Evolutionary conservation across 805 yeast genomes (phyloP).

Genomic region (Metschnikowia gelsemii): DNA sequence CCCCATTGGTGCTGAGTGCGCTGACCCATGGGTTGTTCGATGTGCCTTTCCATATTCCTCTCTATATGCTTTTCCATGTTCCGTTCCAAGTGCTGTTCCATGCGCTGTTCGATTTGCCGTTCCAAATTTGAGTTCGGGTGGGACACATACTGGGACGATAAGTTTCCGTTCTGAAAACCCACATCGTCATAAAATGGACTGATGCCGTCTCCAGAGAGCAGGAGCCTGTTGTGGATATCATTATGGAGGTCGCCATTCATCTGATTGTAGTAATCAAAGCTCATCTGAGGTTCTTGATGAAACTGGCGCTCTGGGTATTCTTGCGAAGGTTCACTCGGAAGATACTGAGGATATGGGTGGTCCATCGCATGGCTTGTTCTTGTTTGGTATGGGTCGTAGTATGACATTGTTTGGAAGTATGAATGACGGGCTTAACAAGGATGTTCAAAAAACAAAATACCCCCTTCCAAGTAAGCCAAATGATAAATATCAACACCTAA

Average conservation of each 20-base stretch:
- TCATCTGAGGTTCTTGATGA: slow-evolving; percentile 1
- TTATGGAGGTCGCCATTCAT: not conserved
- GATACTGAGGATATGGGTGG: slow-evolving; percentile 36
- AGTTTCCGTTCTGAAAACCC: not conserved
- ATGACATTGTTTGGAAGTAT: slow-evolving; percentile 31
- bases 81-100: not conserved
- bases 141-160: slow-evolving; percentile 6
- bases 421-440: not conserved
- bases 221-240: not conserved
- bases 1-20: slow-evolving; percentile 6
- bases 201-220: slow-evolving; percentile 2
- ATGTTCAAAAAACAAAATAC: slow-evolving; percentile 6
- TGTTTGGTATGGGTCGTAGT: slow-evolving; percentile 43
- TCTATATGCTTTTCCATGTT: too few relatives aligned
- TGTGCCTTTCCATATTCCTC: too few relatives aligned
- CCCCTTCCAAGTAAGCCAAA: too few relatives aligned
- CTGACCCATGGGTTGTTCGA: slow-evolving; percentile 1
- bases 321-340: slow-evolving; percentile 12
- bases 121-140: too few relatives aligned
- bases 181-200: slow-evolving; percentile 5
- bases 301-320: slow-evolving; percentile 7
- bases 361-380: slow-evolving; percentile 30
- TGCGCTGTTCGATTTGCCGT: not conserved
- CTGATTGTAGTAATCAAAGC: slow-evolving; percentile 8
- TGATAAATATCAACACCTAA: too few relatives aligned